Evolutionary conservation across 2,329 filamentous ascomycete species (phyloP).

Genomic region (Colletotrichum gigasporum): DNA sequence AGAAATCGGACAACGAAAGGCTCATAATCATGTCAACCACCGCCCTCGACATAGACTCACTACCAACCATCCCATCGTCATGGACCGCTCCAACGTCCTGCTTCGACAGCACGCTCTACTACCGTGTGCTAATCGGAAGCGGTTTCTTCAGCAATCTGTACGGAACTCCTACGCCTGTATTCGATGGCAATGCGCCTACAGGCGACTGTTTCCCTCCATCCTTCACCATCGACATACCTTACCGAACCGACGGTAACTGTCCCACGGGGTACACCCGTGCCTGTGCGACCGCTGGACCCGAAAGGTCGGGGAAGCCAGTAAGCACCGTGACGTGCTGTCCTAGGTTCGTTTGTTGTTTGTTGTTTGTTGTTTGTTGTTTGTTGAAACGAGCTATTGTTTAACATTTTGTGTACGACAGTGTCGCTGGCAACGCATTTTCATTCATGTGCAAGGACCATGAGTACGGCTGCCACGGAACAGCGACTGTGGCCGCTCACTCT

Average conservation of each 20-base stretch:
- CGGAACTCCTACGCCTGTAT: constrained; percentile 29
- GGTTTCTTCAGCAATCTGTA: constrained; percentile 25
- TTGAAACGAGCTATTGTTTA: not conserved
- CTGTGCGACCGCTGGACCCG: constrained; percentile 16
- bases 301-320: not conserved
- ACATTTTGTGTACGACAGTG: too few species aligned
- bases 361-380: not conserved
- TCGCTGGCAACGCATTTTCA: constrained; percentile 15
- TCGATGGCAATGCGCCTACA: constrained; percentile 14
- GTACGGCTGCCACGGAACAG: constrained; percentile 22
- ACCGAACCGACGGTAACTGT: constrained; percentile 20
- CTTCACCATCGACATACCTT: constrained; percentile 10
- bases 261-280: constrained; percentile 25
- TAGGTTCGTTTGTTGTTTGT: not conserved
- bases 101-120: constrained; percentile 4
- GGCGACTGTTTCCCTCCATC: constrained; percentile 26
- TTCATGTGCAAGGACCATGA: constrained; percentile 24
- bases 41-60: not conserved
- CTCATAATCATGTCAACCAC: not conserved
- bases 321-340: constrained; percentile 31
- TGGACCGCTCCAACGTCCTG: constrained; percentile 29
- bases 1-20: not conserved
- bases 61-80: constrained; percentile 14
- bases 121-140: constrained; percentile 2
- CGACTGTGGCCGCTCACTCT: too few species aligned